A percentile compares a stretch with the other conserved stretches of the same genome.
These are phyloP conservation scores for Rhodotorula paludigena DNA, from an alignment of 768 basidiomycete genomes.

Conservation along the genomic window DNA sequence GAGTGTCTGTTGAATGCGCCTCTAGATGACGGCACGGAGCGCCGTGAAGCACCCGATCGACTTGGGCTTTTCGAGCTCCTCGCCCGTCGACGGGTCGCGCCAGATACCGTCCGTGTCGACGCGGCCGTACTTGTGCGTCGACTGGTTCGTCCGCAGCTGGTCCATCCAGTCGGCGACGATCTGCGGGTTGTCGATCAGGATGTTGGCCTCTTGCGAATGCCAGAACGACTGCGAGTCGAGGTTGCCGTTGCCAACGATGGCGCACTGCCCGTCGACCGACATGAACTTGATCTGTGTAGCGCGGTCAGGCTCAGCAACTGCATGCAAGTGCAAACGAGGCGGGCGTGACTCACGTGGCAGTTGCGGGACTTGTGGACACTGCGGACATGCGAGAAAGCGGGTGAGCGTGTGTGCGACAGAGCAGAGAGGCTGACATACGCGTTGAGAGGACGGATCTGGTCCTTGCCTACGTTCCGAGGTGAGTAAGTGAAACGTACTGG, in stretches of 20 bases:
- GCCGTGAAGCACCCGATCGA: constrained; percentile 25
- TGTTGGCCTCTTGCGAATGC: constrained; percentile 65
- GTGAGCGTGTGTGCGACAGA: neutral
- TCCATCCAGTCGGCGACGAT: constrained; percentile 59
- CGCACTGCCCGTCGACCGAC: constrained; percentile 61
- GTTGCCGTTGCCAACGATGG: constrained; percentile 67
- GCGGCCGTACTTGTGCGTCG: constrained; percentile 55
- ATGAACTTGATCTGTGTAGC: constrained; percentile 58
- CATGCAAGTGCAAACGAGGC: neutral
- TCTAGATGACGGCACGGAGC: constrained; percentile 28
- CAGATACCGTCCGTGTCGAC: constrained; percentile 58
- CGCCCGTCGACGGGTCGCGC: constrained; percentile 54
- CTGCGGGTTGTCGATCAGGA: constrained; percentile 58
- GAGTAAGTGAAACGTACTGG: neutral
- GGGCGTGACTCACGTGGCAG: constrained; percentile 52
- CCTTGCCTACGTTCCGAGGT: constrained; percentile 50
- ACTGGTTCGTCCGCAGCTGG: constrained; percentile 56
- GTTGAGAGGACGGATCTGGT: constrained; percentile 62
- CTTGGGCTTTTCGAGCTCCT: constrained; percentile 44
- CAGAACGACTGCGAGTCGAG: constrained; percentile 59
- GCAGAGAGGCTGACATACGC: constrained; percentile 45
- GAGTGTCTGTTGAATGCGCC: neutral
- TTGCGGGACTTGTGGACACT: constrained; percentile 60
- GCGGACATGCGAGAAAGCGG: neutral
- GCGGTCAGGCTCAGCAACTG: neutral